A percentile compares a stretch with the other conserved stretches of the same genome.
Evolutionary conservation across 2,329 filamentous ascomycete species (phyloP).

Genomic region (Volutella citrinella): DNA sequence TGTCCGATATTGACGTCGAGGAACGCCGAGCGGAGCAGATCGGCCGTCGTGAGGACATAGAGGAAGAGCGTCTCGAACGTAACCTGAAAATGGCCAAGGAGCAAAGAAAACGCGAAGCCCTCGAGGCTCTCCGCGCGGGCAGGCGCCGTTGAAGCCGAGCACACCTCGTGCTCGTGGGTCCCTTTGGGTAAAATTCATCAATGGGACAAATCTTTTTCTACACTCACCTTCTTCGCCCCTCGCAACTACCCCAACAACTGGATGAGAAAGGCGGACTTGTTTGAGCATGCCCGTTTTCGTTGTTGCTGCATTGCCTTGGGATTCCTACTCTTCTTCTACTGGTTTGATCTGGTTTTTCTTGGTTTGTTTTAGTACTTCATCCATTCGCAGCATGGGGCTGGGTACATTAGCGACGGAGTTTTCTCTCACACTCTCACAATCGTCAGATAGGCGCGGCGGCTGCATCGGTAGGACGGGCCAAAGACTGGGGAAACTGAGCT

Average conservation of each 20-base stretch:
- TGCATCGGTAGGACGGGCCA: no score
- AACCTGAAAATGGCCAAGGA: conserved; percentile 61
- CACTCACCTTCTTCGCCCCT: no score
- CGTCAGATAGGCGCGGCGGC: no score
- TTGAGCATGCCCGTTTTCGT: no score
- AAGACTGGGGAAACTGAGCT: no score
- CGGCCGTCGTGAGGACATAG: conserved; percentile 65
- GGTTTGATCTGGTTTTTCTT: no score
- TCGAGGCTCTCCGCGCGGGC: conserved; percentile 34
- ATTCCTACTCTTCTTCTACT: no score
- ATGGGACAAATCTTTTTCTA: not conserved
- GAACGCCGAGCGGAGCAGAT: conserved; percentile 60
- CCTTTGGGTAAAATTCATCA: not conserved
- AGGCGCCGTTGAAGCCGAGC: conserved; percentile 23
- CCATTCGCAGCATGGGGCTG: no score
- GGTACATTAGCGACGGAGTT: conserved; percentile 41
- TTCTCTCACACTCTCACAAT: conserved; percentile 9
- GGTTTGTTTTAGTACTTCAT: no score
- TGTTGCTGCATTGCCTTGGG: no score
- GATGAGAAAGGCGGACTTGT: no score
- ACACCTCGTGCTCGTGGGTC: not conserved
- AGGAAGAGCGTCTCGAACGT: conserved; percentile 61
- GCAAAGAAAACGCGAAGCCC: conserved; percentile 44
- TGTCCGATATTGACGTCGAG: conserved; percentile 71
- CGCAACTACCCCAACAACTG: no score